Conservation (phyloP, 2,329 filamentous ascomycete species). For the Colletotrichum ledebouriae region DNA sequence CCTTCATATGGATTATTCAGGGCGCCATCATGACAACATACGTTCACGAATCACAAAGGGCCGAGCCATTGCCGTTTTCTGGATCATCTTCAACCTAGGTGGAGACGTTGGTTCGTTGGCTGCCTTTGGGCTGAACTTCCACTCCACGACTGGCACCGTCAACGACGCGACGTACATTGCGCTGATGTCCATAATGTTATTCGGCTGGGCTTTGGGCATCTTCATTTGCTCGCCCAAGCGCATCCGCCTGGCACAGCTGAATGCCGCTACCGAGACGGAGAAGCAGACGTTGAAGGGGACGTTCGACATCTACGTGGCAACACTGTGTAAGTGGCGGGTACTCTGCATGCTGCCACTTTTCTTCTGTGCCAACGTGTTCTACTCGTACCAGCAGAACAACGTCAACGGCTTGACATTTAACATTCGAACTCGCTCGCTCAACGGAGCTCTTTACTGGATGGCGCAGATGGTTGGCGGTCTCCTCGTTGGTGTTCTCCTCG, state of each 20-base stretch:
- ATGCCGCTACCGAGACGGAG: slow-evolving; percentile 53
- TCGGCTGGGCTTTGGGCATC: slow-evolving; percentile 62
- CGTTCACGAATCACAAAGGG: slow-evolving; percentile 56
- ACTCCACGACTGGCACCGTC: slow-evolving; percentile 58
- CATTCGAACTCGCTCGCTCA: slow-evolving; percentile 67
- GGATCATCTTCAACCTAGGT: slow-evolving; percentile 62
- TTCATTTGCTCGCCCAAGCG: slow-evolving; percentile 63
- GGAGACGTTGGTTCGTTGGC: slow-evolving; percentile 59
- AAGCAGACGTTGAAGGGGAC: slow-evolving; percentile 54
- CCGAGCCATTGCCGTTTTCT: slow-evolving; percentile 58
- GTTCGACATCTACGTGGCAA: slow-evolving; percentile 53
- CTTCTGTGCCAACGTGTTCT: slow-evolving; percentile 68
- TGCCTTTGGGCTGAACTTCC: slow-evolving; percentile 59
- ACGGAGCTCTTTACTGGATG: slow-evolving; percentile 68
- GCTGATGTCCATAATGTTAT: slow-evolving; percentile 61
- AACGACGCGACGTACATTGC: slow-evolving; percentile 65
- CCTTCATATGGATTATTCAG: slow-evolving; percentile 61
- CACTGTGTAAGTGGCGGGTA: slow-evolving; percentile 59
- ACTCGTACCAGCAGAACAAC: slow-evolving; percentile 68
- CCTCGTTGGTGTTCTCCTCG: slow-evolving; percentile 60
- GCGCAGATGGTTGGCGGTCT: slow-evolving; percentile 68
- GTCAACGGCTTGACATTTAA: slow-evolving; percentile 69
- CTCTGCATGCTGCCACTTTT: slow-evolving; percentile 65
- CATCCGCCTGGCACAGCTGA: slow-evolving; percentile 55
- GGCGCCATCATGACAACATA: slow-evolving; percentile 64